phyloP scores from a whole-genome alignment of 2,329 filamentous ascomycete genomes.

The Xylariaceae sp. region DNA sequence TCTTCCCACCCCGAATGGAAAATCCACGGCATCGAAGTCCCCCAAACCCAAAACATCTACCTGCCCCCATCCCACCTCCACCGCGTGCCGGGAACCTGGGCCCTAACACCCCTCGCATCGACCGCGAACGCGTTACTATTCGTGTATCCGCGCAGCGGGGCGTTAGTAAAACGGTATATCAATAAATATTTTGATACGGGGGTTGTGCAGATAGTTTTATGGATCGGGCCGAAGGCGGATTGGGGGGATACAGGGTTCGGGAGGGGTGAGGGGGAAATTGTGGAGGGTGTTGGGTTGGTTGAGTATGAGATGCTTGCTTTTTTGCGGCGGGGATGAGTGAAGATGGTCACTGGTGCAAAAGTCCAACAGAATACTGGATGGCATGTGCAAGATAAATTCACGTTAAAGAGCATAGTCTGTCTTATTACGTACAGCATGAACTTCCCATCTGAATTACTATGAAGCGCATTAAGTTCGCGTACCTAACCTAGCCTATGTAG shows the following conservation, averaged over 20 bases:
- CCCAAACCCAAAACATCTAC: conserved; percentile 10
- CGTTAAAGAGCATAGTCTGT: too few relatives aligned
- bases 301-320: conserved; percentile 20
- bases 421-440: too few relatives aligned
- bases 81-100: conserved; percentile 33
- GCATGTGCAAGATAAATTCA: too few relatives aligned
- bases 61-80: conserved; percentile 19
- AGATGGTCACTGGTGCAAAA: too few relatives aligned
- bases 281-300: conserved; percentile 5
- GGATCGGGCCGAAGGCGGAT: conserved; percentile 20
- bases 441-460: background rate
- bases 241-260: conserved; percentile 15
- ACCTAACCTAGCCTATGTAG: background rate
- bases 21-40: conserved; percentile 23
- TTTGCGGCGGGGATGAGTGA: conserved; percentile 1
- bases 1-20: too few relatives aligned
- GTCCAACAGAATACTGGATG: too few relatives aligned
- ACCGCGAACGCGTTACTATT: conserved; percentile 30
- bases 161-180: conserved; percentile 29
- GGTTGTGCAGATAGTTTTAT: conserved; percentile 2
- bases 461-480: background rate
- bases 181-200: background rate
- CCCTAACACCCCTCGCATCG: conserved; percentile 23
- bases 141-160: conserved; percentile 33
- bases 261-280: conserved; percentile 6